phyloP scores from a whole-genome alignment of 2,329 filamentous ascomycete genomes.

The Cytospora leucostoma region DNA sequence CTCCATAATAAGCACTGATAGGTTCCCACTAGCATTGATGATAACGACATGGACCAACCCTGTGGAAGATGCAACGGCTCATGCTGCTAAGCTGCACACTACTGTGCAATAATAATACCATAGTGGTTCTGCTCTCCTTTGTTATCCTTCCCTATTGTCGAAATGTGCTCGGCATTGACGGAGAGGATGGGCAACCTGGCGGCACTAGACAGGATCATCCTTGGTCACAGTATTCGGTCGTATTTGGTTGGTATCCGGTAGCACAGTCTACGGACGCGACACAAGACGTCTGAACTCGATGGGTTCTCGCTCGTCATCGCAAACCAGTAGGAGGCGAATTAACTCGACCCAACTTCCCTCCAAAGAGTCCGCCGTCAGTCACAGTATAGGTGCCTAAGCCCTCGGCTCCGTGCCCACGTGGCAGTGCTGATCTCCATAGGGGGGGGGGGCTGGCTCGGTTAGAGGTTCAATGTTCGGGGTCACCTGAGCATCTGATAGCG shows the following conservation, averaged over 20 bases:
- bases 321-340: constrained; percentile 15
- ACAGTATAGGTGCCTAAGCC: constrained; percentile 6
- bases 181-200: constrained; percentile 10
- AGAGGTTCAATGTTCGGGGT: background rate
- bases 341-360: background rate
- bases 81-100: no score
- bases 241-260: background rate
- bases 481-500: background rate
- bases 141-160: constrained; percentile 12
- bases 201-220: constrained; percentile 15
- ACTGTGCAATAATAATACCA: constrained; percentile 10
- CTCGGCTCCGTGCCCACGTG: constrained; percentile 4
- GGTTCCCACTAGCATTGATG: constrained; percentile 17
- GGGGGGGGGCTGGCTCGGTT: background rate
- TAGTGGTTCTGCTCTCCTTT: background rate
- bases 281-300: background rate
- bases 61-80: constrained; percentile 4
- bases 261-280: background rate
- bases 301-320: background rate
- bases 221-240: background rate
- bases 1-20: constrained; percentile 16
- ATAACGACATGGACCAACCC: constrained; percentile 14
- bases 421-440: constrained; percentile 12
- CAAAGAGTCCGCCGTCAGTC: background rate
- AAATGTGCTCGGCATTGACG: constrained; percentile 12